Evolutionary conservation across 1,284 basidiomycete genomes (phyloP).

Genomic region (Leccinum insolens): DNA sequence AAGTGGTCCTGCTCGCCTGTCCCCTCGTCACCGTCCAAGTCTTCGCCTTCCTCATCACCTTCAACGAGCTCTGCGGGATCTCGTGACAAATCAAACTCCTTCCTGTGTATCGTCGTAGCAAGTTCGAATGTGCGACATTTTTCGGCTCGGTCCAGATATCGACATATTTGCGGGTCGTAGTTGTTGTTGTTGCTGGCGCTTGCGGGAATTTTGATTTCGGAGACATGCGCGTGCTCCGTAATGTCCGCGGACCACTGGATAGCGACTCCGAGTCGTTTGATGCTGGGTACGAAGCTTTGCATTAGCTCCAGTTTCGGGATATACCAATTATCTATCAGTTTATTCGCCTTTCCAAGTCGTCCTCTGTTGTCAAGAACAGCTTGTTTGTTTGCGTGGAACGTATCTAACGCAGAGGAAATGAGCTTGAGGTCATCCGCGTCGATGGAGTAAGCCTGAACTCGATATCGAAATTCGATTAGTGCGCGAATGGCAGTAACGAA

Average conservation of each 20-base stretch:
- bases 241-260: neutral
- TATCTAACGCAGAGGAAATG: neutral
- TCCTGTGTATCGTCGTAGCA: neutral
- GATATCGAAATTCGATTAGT: neutral
- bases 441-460: neutral
- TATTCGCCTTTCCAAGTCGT: neutral
- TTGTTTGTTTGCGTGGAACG: neutral
- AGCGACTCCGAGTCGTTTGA: neutral
- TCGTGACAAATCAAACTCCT: neutral
- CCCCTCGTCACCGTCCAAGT: neutral
- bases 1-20: neutral
- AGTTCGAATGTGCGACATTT: neutral
- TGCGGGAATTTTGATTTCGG: neutral
- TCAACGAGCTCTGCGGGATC: neutral
- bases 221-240: neutral
- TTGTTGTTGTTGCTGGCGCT: neutral
- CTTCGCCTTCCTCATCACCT: neutral
- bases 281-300: neutral
- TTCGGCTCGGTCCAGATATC: neutral
- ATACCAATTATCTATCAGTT: neutral
- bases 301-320: neutral
- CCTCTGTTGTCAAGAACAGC: neutral
- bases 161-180: neutral
- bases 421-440: neutral
- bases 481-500: neutral